Base-by-base conservation (phyloP, 441 rosid species). In the Mallotus japonicus region DNA sequence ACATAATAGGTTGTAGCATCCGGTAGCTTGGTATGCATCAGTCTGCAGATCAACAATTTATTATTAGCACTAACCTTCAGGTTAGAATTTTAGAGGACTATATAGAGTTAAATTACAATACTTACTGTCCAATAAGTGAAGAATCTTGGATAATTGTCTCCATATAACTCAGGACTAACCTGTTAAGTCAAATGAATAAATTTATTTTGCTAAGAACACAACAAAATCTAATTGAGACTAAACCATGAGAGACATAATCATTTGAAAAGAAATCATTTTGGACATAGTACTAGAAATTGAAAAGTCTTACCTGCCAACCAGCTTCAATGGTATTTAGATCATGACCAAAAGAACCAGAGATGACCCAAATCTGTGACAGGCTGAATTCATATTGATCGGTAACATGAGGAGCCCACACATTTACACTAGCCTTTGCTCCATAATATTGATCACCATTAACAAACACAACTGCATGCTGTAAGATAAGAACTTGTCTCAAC, bases 311-410 rank as follows among this genome's bases (percentile, higher is more conserved):
- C 89, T 95, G 99, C 99, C 99, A 95, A 69, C 99, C 99, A 72
- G 99, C 98, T 87, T 95, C 99, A 67, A 95, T 93, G 81, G 99
- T 95, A 80, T 95, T 95, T 65, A 95, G 92, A 82, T 95, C 99
- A 63, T 90, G 74, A 1, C 93, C 92, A 62, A 95, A 95, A 2
- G 99, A 93, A 77, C 98, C 99, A 13, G 99, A 94, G 69, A 95
- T 91, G 79, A 95, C 88, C 99, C 99, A 95, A 75, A 95, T 80
- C 70, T 95, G 99, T 7, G 99, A 95, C 73, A 95, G 77, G 83
- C 99, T 95, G 78, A 95, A 95, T 71, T 95, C 99, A 67, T 90
- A 84, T 75, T 79, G 89, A 81, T 87, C 85, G 8, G 85, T 58
- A 4, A 95, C 98, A 10, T 73, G 81, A 14, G 99, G 99, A 8